Percentiles rank a stretch among this genome's conserved stretches.
Conservation (phyloP, 257 asterid genomes). For the Petunia axillaris region DNA sequence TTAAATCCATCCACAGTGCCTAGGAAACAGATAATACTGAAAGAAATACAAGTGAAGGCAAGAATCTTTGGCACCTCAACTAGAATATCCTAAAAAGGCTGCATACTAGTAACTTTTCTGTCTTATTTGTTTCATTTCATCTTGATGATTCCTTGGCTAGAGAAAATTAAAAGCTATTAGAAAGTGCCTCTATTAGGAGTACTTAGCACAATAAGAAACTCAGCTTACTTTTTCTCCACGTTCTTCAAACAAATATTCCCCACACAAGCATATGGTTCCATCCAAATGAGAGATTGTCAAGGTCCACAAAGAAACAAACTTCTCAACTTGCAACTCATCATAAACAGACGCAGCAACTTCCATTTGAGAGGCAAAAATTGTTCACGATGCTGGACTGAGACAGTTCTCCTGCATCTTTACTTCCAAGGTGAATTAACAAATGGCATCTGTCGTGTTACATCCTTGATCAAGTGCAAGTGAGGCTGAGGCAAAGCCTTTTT, state of each 20-base stretch:
- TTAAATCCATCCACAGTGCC: not conserved
- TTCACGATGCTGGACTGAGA: not conserved
- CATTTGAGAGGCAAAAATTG: not conserved
- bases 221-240: not conserved
- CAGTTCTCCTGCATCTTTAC: not conserved
- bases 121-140: not conserved
- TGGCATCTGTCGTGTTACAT: not conserved
- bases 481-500: not conserved
- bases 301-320: slow-evolving; percentile 15
- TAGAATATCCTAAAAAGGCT: not conserved
- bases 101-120: not conserved
- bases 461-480: not conserved
- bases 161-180: not conserved
- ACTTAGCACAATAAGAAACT: not conserved
- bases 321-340: not conserved
- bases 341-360: not conserved
- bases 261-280: not conserved
- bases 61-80: not conserved
- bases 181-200: not conserved
- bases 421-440: not conserved
- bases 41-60: not conserved
- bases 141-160: slow-evolving; percentile 7
- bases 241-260: not conserved
- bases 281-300: not conserved
- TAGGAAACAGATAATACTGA: slow-evolving; percentile 10